Evolutionary conservation across 228 moss, liverwort and hornwort species (phyloP).

Genomic region (Sphagnum fallax): DNA sequence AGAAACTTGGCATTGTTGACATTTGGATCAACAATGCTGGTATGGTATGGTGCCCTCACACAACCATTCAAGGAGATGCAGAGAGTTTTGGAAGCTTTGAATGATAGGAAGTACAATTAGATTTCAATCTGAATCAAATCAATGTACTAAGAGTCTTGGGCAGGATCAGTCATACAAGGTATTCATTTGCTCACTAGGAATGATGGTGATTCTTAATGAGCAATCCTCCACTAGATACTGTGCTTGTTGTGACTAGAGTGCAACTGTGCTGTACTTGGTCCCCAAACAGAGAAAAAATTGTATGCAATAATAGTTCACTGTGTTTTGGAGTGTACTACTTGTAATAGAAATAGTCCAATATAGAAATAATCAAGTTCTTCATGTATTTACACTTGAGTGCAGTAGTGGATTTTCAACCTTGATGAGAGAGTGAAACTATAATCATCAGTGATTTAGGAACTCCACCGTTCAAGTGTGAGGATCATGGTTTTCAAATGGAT

Average conservation of each 20-base stretch:
- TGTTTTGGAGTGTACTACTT: background rate
- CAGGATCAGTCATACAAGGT: no score
- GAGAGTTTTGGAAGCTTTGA: background rate
- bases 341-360: background rate
- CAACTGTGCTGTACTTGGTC: background rate
- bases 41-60: constrained; percentile 5
- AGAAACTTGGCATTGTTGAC: constrained; percentile 52
- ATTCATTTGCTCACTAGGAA: no score
- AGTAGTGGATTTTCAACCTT: no score
- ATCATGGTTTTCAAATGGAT: background rate
- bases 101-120: background rate
- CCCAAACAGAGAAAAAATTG: background rate
- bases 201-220: no score
- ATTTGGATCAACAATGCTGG: constrained; percentile 92
- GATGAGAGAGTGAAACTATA: no score
- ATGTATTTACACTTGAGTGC: no score
- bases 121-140: background rate
- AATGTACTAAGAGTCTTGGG: background rate
- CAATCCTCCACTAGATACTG: background rate
- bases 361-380: no score
- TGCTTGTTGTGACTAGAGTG: background rate
- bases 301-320: background rate
- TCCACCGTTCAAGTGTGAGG: background rate
- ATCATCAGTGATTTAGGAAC: no score
- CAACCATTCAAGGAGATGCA: background rate